Conservation (phyloP, 768 basidiomycete genomes). For the Leucocoprinus leucothites region DNA sequence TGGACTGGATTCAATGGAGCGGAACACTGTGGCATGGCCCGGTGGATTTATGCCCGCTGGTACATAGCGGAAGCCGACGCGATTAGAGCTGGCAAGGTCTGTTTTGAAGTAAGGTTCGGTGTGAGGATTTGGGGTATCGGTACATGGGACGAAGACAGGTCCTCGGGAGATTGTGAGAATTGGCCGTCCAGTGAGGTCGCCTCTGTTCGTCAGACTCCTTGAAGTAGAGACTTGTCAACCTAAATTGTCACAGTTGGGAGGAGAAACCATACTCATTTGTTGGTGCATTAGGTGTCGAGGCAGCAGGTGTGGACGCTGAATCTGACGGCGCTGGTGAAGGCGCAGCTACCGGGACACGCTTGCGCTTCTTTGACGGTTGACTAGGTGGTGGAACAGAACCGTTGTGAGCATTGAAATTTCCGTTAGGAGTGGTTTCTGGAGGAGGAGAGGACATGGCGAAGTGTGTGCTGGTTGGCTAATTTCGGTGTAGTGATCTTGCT, state of each 20-base stretch:
- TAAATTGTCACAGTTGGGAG: background rate
- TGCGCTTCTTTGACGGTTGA: slow-evolving; percentile 48
- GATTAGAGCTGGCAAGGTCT: slow-evolving; percentile 70
- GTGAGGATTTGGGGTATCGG: slow-evolving; percentile 37
- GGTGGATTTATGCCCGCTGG: slow-evolving; percentile 72
- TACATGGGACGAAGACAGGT: slow-evolving; percentile 61
- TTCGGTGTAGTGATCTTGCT: background rate
- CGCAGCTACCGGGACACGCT: slow-evolving; percentile 44
- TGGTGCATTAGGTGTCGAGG: slow-evolving; percentile 21
- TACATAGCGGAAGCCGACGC: slow-evolving; percentile 75
- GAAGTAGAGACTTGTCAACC: slow-evolving; percentile 13
- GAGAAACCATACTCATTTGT: slow-evolving; percentile 2
- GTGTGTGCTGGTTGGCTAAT: background rate
- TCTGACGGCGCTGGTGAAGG: slow-evolving; percentile 64
- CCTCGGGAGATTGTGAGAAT: slow-evolving; percentile 74
- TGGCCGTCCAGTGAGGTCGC: slow-evolving; percentile 67
- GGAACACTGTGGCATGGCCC: slow-evolving; percentile 58
- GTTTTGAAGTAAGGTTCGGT: slow-evolving; percentile 52
- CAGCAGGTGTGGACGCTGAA: slow-evolving; percentile 30
- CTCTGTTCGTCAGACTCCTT: slow-evolving; percentile 58
- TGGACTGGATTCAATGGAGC: slow-evolving; percentile 80
- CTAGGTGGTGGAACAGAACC: slow-evolving; percentile 30
- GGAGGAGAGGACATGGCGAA: slow-evolving; percentile 11
- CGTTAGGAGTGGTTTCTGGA: slow-evolving; percentile 4
- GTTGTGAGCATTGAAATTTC: slow-evolving; percentile 28